Percentiles rank a stretch among this genome's conserved stretches.
phyloP scores from a whole-genome alignment of 805 yeast species.

The Candida dendrica region DNA sequence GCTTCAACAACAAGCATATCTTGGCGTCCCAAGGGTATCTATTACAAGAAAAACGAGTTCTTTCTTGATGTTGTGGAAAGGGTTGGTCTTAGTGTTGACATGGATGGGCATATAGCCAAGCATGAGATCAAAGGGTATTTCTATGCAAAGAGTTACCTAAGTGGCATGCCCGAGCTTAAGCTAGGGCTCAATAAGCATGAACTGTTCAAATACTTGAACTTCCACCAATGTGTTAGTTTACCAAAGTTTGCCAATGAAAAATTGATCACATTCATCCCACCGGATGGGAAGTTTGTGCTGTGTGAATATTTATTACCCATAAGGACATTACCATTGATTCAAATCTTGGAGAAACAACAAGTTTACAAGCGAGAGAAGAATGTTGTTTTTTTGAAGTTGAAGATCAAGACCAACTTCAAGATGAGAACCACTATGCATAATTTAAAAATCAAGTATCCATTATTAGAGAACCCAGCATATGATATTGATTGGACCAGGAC shows the following conservation, averaged over 20 bases:
- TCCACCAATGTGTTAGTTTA: conserved; percentile 83
- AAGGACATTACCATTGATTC: conserved; percentile 15
- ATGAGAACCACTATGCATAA: conserved; percentile 54
- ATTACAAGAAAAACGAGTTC: conserved; percentile 82
- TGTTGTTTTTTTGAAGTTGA: conserved; percentile 15
- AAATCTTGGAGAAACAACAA: conserved; percentile 1
- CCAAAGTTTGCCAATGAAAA: conserved; percentile 43
- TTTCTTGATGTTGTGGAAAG: conserved; percentile 80
- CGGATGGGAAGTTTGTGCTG: conserved; percentile 78
- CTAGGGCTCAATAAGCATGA: conserved; percentile 65
- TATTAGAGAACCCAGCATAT: conserved; percentile 33
- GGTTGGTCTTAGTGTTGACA: conserved; percentile 60
- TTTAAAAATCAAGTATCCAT: conserved; percentile 56
- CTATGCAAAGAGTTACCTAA: conserved; percentile 64
- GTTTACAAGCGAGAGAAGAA: background rate
- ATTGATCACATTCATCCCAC: conserved; percentile 74
- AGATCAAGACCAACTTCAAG: conserved; percentile 54
- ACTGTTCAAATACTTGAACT: conserved; percentile 60
- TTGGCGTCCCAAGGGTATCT: conserved; percentile 91
- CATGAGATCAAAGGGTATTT: conserved; percentile 70
- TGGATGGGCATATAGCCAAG: conserved; percentile 43
- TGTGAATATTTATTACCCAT: conserved; percentile 35
- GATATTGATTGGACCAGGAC: conserved; percentile 37
- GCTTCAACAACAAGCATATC: conserved; percentile 74
- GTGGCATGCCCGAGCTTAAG: conserved; percentile 85